Evolutionary conservation across 139 green algal genomes (phyloP).

Genomic region (Volvox africanus): DNA sequence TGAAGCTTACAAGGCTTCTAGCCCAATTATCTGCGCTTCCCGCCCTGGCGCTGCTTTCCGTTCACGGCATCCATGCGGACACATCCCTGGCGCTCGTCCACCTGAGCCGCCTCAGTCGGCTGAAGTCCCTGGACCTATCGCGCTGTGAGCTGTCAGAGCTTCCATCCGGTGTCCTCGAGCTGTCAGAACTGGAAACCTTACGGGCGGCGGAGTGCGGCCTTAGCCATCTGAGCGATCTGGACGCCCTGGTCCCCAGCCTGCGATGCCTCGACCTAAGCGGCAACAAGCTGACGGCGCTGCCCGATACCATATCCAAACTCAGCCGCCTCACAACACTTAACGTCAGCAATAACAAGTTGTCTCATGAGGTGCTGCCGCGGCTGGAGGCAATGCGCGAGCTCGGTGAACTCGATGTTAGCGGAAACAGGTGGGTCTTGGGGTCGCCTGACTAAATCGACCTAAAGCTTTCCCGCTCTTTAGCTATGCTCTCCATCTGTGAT

Average conservation of each 20-base stretch:
- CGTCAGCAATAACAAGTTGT: slow-evolving; percentile 60
- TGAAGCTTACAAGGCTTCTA: background rate
- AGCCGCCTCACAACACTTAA: slow-evolving; percentile 65
- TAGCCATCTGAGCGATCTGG: background rate
- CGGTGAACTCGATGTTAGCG: background rate
- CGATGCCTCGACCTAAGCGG: slow-evolving; percentile 21
- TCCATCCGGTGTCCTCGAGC: background rate
- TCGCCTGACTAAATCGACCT: too few relatives aligned
- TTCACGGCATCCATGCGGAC: background rate
- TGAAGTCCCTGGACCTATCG: slow-evolving; percentile 40
- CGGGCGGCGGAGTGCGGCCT: slow-evolving; percentile 5
- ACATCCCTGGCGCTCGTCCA: background rate
- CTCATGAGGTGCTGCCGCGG: background rate
- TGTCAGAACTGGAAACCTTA: background rate
- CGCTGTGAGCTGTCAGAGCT: background rate
- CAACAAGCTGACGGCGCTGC: slow-evolving; percentile 57
- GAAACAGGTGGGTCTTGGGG: background rate
- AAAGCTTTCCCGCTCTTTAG: too few relatives aligned
- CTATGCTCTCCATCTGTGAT: too few relatives aligned
- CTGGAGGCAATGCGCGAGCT: background rate
- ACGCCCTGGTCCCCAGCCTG: background rate
- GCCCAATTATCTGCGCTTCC: background rate
- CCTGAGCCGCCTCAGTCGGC: slow-evolving; percentile 6
- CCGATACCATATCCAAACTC: slow-evolving; percentile 57
- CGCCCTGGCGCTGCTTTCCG: background rate